phyloP scores from a whole-genome alignment of 257 asterid species.

The Jaltomata sinuosa region DNA sequence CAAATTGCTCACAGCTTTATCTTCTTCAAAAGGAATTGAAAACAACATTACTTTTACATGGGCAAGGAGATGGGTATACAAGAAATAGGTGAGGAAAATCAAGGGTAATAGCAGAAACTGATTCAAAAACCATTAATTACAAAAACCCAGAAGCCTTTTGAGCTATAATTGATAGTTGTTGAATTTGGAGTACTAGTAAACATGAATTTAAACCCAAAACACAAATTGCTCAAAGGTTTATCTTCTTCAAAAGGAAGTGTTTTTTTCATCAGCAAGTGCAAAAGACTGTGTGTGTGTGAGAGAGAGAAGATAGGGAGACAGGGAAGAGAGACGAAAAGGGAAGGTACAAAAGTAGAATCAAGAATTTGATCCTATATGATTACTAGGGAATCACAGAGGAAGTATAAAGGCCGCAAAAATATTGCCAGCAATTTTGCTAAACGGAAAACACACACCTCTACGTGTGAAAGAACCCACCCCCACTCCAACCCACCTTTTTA shows the following conservation, averaged over 20 bases:
- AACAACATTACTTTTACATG: slow-evolving; percentile 9
- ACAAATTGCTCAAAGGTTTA: background rate
- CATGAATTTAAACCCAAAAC: background rate
- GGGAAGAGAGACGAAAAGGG: background rate
- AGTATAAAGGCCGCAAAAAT: background rate
- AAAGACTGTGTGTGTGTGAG: background rate
- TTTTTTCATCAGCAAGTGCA: background rate
- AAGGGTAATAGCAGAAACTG: slow-evolving; percentile 50
- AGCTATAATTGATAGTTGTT: background rate
- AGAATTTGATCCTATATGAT: background rate
- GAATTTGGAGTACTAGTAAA: background rate
- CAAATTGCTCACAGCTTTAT: background rate
- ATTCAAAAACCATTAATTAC: background rate
- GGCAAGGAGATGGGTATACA: slow-evolving; percentile 19
- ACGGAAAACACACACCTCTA: background rate
- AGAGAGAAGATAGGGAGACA: background rate
- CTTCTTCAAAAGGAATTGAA: background rate
- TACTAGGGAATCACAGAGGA: background rate
- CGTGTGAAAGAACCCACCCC: background rate
- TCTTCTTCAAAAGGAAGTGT: background rate
- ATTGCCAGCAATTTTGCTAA: background rate
- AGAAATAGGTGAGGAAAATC: slow-evolving; percentile 24
- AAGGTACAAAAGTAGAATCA: background rate
- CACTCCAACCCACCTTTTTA: too few relatives aligned
- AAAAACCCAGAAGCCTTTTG: slow-evolving; percentile 8